Percentiles rank a stretch among this genome's conserved stretches.
phyloP scores from a whole-genome alignment of 257 asterid species.

The Capsicum baccatum region DNA sequence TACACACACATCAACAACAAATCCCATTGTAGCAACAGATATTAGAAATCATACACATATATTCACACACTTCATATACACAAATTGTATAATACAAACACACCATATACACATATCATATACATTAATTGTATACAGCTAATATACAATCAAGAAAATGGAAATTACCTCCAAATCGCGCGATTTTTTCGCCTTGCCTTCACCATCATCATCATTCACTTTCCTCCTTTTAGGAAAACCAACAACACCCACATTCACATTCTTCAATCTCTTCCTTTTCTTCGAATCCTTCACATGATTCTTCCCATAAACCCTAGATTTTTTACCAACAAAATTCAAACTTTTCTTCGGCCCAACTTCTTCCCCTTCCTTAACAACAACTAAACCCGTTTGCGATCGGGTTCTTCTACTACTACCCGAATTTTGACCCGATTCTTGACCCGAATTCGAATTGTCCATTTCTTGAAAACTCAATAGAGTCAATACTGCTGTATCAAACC shows the following conservation, averaged over 20 bases:
- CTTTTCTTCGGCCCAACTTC: background rate
- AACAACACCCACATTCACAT: background rate
- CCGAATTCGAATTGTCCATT: no score
- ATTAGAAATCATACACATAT: no score
- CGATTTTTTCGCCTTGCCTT: background rate
- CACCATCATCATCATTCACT: background rate
- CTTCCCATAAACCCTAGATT: background rate
- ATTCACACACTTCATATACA: no score
- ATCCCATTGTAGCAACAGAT: no score
- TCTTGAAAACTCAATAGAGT: slow-evolving; percentile 16
- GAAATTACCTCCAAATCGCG: slow-evolving; percentile 1
- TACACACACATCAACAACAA: no score
- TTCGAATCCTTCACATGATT: background rate
- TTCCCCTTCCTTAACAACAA: background rate
- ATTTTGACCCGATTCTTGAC: background rate
- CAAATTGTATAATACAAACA: no score
- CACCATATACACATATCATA: no score
- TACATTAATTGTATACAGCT: no score
- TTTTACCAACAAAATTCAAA: background rate
- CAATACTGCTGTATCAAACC: slow-evolving; percentile 12
- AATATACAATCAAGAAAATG: background rate
- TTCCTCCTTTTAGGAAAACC: background rate
- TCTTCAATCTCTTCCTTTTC: background rate
- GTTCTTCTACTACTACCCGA: slow-evolving; percentile 1
- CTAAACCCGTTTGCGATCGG: slow-evolving; percentile 19